Evolutionary conservation across 2,329 filamentous ascomycete genomes (phyloP).

Genomic region (Fusarium nygamai): DNA sequence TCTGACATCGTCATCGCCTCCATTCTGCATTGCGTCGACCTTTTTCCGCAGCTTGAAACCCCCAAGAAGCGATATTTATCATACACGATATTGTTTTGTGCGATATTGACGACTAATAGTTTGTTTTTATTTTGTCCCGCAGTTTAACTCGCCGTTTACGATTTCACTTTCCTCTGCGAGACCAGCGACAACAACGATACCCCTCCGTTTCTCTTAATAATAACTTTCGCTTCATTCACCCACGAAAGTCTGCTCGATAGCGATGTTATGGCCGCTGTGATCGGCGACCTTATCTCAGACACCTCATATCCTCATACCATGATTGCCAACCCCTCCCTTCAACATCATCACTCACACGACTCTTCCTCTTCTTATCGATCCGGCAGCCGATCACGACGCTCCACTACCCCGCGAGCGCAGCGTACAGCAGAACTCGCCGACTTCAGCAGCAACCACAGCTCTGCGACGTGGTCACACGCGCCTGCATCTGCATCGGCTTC

Average conservation of each 20-base stretch:
- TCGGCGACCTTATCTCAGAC: constrained; percentile 79
- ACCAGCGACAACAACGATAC: constrained; percentile 37
- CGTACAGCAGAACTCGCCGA: constrained; percentile 38
- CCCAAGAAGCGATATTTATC: constrained; percentile 16
- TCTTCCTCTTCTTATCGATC: constrained; percentile 43
- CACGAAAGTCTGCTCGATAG: constrained; percentile 26
- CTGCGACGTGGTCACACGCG: constrained; percentile 31
- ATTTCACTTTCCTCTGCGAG: constrained; percentile 32
- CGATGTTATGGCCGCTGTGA: constrained; percentile 70
- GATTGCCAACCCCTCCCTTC: constrained; percentile 65
- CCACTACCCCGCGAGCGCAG: constrained; percentile 45
- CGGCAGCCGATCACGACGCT: constrained; percentile 45
- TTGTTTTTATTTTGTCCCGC: constrained; percentile 30
- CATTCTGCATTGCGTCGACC: constrained; percentile 21
- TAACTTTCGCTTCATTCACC: constrained; percentile 4
- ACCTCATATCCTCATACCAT: constrained; percentile 76
- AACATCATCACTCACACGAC: constrained; percentile 57
- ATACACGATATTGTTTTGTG: constrained; percentile 17
- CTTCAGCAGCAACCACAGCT: constrained; percentile 24
- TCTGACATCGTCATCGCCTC: constrained; percentile 40
- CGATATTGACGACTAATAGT: constrained; percentile 39
- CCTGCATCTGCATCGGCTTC: constrained; percentile 26
- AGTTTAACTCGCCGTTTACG: constrained; percentile 33
- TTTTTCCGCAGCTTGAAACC: constrained; percentile 1
- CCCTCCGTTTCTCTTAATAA: constrained; percentile 32